These are phyloP conservation scores for Silene latifolia DNA, from an alignment of 148 eudicot genomes.

Conservation along the genomic window DNA sequence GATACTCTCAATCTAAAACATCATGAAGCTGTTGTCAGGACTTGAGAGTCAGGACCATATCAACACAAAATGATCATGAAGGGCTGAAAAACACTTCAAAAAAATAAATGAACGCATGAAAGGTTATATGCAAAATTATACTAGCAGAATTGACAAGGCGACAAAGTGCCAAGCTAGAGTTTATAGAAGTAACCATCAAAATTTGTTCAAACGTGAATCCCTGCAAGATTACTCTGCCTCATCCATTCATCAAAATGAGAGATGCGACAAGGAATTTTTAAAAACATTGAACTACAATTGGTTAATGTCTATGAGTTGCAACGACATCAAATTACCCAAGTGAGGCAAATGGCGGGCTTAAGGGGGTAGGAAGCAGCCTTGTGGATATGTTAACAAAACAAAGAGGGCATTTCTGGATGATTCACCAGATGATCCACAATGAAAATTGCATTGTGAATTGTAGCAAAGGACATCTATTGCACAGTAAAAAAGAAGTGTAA, in stretches of 20 bases:
- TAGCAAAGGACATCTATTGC: neutral
- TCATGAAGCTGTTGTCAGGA: neutral
- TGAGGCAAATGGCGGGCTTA: neutral
- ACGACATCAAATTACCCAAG: neutral
- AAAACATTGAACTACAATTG: neutral
- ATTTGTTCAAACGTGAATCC: neutral
- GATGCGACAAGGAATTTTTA: neutral
- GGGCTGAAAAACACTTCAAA: conserved; percentile 2
- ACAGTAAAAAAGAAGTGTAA: no score
- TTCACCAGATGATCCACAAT: neutral
- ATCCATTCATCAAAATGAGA: neutral
- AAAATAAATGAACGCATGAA: neutral
- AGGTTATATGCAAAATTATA: conserved; percentile 2
- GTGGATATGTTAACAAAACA: neutral
- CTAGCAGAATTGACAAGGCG: neutral
- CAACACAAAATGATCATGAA: neutral
- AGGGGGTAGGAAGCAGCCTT: neutral
- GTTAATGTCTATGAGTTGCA: neutral
- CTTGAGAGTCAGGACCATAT: neutral
- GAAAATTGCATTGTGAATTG: neutral
- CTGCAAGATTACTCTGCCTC: neutral
- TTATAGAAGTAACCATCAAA: neutral
- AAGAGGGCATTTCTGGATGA: neutral
- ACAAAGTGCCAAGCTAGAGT: neutral
- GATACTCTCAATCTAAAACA: neutral